Conservation (phyloP, 345 rosid genomes). For the Dipteronia sinensis region DNA sequence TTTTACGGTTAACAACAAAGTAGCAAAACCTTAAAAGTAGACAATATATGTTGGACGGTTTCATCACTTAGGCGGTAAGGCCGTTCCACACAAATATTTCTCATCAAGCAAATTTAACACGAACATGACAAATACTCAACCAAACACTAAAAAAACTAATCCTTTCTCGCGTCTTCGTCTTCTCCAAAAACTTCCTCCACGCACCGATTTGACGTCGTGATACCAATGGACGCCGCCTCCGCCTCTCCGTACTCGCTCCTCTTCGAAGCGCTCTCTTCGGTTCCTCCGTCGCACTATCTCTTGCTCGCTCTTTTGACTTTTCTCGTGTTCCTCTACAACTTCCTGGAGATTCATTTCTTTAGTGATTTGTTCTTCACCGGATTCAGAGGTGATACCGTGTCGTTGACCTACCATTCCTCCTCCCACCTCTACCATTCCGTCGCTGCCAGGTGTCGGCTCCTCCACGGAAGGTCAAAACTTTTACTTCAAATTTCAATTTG, state of each 20-base stretch:
- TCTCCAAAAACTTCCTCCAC: not conserved
- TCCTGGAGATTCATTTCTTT: conserved; percentile 43
- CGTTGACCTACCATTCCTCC: conserved; percentile 27
- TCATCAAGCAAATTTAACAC: too few species aligned
- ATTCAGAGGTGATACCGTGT: conserved; percentile 36
- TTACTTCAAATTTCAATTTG: not conserved
- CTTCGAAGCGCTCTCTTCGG: conserved; percentile 31
- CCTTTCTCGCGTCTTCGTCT: not conserved
- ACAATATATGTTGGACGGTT: too few species aligned
- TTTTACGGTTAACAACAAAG: too few species aligned
- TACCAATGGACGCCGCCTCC: not conserved
- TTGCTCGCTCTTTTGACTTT: not conserved
- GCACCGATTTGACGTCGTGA: not conserved
- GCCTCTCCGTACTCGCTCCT: conserved; percentile 44
- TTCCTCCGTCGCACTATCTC: conserved; percentile 38
- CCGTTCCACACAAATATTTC: too few species aligned
- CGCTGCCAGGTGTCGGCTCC: conserved; percentile 36
- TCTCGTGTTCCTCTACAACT: conserved; percentile 34
- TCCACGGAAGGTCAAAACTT: conserved; percentile 34
- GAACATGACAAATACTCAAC: not conserved
- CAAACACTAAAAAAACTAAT: not conserved
- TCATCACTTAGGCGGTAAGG: too few species aligned
- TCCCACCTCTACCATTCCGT: conserved; percentile 40
- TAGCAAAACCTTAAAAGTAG: too few species aligned
- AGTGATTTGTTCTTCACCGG: conserved; percentile 32